Percentiles rank a stretch among this genome's conserved stretches.
These are phyloP conservation scores for Artemisia argyi DNA, from an alignment of 129 eudicot species.

Conservation along the genomic window DNA sequence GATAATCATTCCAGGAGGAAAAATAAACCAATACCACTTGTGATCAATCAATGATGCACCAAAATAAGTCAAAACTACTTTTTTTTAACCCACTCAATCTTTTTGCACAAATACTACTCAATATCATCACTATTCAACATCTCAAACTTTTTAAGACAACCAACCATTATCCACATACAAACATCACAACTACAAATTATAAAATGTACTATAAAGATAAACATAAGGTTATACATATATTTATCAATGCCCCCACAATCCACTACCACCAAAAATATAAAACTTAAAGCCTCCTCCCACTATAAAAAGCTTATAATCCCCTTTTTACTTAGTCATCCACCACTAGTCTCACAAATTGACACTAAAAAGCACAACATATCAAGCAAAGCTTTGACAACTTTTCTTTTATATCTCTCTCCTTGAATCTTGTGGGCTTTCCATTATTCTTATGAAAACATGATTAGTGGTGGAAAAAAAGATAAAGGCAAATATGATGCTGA, in stretches of 20 bases:
- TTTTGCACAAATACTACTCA: conserved; percentile 25
- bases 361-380: conserved; percentile 57
- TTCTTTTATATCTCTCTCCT: conserved; percentile 24
- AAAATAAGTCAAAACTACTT: conserved; percentile 43
- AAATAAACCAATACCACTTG: conserved; percentile 20
- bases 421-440: conserved; percentile 42
- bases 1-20: conserved; percentile 20
- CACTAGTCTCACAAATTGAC: conserved; percentile 61
- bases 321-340: conserved; percentile 58
- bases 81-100: conserved; percentile 41
- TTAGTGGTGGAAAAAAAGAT: conserved; percentile 37
- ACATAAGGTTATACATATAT: conserved; percentile 14
- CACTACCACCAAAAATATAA: conserved; percentile 34
- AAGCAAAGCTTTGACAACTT: conserved; percentile 64
- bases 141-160: conserved; percentile 34
- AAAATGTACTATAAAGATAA: conserved; percentile 25
- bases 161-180: conserved; percentile 37
- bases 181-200: conserved; percentile 26
- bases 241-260: conserved; percentile 53
- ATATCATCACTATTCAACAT: conserved; percentile 29
- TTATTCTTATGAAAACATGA: conserved; percentile 48
- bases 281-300: conserved; percentile 37
- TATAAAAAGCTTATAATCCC: conserved; percentile 29
- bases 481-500: conserved; percentile 41
- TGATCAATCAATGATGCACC: conserved; percentile 32